phyloP scores from a whole-genome alignment of 805 yeast species.

The Jamesozyma lodderae region DNA sequence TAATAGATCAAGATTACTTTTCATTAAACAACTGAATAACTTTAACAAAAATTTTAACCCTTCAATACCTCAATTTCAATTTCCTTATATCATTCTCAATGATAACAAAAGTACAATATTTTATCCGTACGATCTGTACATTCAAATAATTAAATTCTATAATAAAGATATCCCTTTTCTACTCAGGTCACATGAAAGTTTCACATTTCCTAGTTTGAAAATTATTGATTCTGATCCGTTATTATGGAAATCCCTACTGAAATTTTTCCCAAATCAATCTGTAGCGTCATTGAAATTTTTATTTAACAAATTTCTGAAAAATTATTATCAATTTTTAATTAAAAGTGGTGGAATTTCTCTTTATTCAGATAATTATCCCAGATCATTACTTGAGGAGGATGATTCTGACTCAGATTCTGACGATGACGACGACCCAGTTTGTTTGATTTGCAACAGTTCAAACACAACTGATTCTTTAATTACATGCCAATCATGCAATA shows the following conservation, averaged over 20 bases:
- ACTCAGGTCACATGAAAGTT: neutral
- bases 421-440: constrained; percentile 32
- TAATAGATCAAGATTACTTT: constrained; percentile 55
- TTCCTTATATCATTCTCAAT: too few relatives aligned
- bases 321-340: constrained; percentile 29
- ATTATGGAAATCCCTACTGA: constrained; percentile 25
- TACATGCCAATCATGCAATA: constrained; percentile 68
- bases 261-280: constrained; percentile 5
- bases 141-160: constrained; percentile 24
- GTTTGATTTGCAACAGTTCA: constrained; percentile 40
- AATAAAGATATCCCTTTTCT: neutral
- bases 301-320: constrained; percentile 22
- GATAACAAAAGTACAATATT: constrained; percentile 9
- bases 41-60: constrained; percentile 29
- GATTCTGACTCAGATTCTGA: constrained; percentile 12
- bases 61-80: constrained; percentile 2
- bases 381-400: constrained; percentile 26
- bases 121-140: constrained; percentile 35
- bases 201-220: neutral
- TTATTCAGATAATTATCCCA: constrained; percentile 24
- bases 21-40: constrained; percentile 51
- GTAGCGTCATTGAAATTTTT: constrained; percentile 9
- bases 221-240: constrained; percentile 6
- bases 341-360: constrained; percentile 4
- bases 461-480: constrained; percentile 41